Evolutionary conservation across 371 early-diverging fungal genomes (phyloP).

Genomic region (Syncephalastrum contaminatum): DNA sequence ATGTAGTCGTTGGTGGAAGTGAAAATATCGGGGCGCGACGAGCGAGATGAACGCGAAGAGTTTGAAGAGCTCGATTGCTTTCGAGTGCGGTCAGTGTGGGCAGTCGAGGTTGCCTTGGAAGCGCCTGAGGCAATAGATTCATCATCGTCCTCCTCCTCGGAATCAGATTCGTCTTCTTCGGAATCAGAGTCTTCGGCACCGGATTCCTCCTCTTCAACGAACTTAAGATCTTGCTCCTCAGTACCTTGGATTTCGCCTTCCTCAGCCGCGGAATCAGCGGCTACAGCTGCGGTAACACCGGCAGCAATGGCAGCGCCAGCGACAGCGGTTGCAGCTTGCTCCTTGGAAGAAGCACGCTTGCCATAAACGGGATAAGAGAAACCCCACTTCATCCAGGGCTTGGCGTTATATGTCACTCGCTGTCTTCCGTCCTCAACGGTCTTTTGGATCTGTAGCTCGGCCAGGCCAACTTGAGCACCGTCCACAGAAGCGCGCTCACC

Average conservation of each 20-base stretch:
- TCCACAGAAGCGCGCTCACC: constrained; percentile 25
- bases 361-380: constrained; percentile 44
- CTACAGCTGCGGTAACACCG: constrained; percentile 1
- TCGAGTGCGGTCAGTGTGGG: no score
- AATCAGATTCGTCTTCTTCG: constrained; percentile 21
- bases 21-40: constrained; percentile 17
- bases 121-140: constrained; percentile 10
- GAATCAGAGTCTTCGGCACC: constrained; percentile 25
- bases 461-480: constrained; percentile 41
- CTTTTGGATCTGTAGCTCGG: constrained; percentile 20
- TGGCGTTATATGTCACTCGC: constrained; percentile 25
- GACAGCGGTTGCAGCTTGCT: constrained; percentile 1
- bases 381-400: constrained; percentile 38
- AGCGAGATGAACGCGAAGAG: constrained; percentile 1
- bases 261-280: constrained; percentile 1
- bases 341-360: constrained; percentile 9
- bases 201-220: constrained; percentile 31
- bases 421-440: constrained; percentile 26
- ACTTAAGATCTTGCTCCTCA: constrained; percentile 24
- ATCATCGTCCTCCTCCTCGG: constrained; percentile 19
- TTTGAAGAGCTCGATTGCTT: constrained; percentile 2
- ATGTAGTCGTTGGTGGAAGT: constrained; percentile 22
- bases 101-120: constrained; percentile 8
- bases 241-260: constrained; percentile 25
- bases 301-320: constrained; percentile 8